Conservation (phyloP, 2,329 filamentous ascomycete genomes). For the Cordyceps pruinosa region DNA sequence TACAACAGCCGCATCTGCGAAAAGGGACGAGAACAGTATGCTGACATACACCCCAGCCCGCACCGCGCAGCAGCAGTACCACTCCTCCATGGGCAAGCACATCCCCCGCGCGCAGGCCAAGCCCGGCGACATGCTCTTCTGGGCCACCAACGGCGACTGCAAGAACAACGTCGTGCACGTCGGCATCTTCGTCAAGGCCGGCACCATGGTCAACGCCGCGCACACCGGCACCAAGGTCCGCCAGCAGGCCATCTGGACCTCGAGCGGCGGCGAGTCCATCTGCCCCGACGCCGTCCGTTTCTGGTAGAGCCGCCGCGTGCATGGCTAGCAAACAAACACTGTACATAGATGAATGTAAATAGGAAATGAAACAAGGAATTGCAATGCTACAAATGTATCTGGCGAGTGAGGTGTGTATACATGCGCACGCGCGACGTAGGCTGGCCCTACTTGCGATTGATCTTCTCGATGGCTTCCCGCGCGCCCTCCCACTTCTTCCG, state of each 20-base stretch:
- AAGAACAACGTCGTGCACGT: constrained; percentile 15
- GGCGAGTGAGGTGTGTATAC: background rate
- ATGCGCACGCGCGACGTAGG: background rate
- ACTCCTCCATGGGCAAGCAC: constrained; percentile 17
- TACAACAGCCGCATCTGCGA: too few species aligned
- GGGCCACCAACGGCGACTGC: constrained; percentile 16
- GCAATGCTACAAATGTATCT: background rate
- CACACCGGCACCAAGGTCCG: constrained; percentile 15
- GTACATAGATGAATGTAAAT: background rate
- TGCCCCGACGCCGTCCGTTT: constrained; percentile 18
- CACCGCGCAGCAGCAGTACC: constrained; percentile 15
- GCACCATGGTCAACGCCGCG: constrained; percentile 17
- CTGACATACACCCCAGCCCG: constrained; percentile 10
- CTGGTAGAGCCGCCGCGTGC: too few species aligned
- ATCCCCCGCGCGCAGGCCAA: constrained; percentile 14
- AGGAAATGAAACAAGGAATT: background rate
- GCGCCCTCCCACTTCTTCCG: constrained; percentile 35
- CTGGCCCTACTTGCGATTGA: constrained; percentile 17
- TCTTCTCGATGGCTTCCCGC: constrained; percentile 26
- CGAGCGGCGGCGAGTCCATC: constrained; percentile 14
- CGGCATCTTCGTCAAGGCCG: constrained; percentile 15
- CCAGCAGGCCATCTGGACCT: constrained; percentile 17
- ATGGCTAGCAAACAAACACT: background rate
- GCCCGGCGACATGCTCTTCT: constrained; percentile 17
- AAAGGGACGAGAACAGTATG: background rate